Conservation (phyloP, 2,329 filamentous ascomycete genomes). For the Zymoseptoria ardabiliae region DNA sequence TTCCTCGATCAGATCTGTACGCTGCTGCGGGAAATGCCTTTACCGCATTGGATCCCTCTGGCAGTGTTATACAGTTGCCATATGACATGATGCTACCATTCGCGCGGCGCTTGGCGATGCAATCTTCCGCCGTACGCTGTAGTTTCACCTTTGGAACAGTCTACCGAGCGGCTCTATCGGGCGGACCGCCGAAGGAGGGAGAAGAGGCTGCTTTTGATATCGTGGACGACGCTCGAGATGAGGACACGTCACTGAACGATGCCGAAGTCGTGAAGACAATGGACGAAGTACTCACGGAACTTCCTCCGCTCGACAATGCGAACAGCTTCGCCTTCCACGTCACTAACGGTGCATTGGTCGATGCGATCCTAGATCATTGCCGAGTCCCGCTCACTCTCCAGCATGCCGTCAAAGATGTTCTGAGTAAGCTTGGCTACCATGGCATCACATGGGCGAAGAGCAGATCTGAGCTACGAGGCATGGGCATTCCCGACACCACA, state of each 20-base stretch:
- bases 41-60: constrained; percentile 71
- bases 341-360: constrained; percentile 79
- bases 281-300: constrained; percentile 77
- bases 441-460: constrained; percentile 78
- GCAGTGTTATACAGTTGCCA: constrained; percentile 86
- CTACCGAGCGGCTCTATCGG: constrained; percentile 70
- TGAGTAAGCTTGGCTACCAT: constrained; percentile 81
- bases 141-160: constrained; percentile 84
- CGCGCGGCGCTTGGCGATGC: constrained; percentile 73
- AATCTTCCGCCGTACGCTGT: constrained; percentile 58
- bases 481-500: constrained; percentile 80
- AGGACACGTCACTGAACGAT: constrained; percentile 69
- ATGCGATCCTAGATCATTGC: constrained; percentile 85
- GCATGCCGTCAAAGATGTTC: constrained; percentile 66
- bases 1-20: constrained; percentile 78
- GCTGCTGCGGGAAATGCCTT: constrained; percentile 57
- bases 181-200: constrained; percentile 73
- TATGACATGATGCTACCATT: constrained; percentile 88
- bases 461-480: constrained; percentile 68
- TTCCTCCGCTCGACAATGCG: constrained; percentile 61
- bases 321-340: constrained; percentile 80
- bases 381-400: constrained; percentile 64
- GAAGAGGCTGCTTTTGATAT: constrained; percentile 96
- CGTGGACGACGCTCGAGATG: constrained; percentile 63
- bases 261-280: constrained; percentile 90